Conservation (phyloP, 83 land plant genomes). For the Picea abies region DNA sequence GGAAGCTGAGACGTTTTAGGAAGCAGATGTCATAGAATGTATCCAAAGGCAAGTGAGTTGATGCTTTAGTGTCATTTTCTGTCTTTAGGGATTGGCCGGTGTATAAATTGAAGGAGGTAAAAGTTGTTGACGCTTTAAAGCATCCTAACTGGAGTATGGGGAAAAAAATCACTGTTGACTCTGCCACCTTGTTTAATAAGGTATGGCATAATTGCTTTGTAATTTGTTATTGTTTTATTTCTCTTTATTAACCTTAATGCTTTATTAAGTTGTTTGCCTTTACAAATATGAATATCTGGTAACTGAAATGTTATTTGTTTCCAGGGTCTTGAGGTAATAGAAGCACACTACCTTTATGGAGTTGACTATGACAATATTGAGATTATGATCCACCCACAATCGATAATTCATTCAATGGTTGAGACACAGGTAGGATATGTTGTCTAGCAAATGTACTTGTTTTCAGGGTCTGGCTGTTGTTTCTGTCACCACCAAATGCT, state of each 20-base stretch:
- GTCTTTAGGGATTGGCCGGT: slow-evolving; percentile 91
- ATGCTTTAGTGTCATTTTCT: neutral
- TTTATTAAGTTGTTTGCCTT: slow-evolving; percentile 7
- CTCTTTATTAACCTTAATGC: neutral
- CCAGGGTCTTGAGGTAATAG: slow-evolving; percentile 97
- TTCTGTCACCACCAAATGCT: neutral
- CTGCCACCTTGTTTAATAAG: slow-evolving; percentile 97
- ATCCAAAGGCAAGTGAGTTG: neutral
- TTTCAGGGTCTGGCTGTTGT: neutral
- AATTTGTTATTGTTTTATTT: neutral
- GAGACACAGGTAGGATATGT: slow-evolving; percentile 84
- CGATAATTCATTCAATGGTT: slow-evolving; percentile 96
- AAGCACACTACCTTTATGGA: slow-evolving; percentile 97
- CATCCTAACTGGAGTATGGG: slow-evolving; percentile 99
- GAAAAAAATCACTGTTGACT: slow-evolving; percentile 94
- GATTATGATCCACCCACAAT: slow-evolving; percentile 95
- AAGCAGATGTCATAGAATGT: neutral
- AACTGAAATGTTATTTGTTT: slow-evolving; percentile 5
- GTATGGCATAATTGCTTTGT: slow-evolving; percentile 30
- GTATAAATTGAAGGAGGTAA: slow-evolving; percentile 91
- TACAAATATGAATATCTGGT: neutral
- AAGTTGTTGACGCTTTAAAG: slow-evolving; percentile 96
- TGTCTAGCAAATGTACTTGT: neutral
- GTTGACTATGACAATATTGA: slow-evolving; percentile 96
- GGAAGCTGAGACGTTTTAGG: neutral